Percentiles rank a stretch among this genome's conserved stretches.
These are phyloP conservation scores for Tetrapisispora namnaoensis DNA, from an alignment of 805 yeast genomes.

Conservation along the genomic window DNA sequence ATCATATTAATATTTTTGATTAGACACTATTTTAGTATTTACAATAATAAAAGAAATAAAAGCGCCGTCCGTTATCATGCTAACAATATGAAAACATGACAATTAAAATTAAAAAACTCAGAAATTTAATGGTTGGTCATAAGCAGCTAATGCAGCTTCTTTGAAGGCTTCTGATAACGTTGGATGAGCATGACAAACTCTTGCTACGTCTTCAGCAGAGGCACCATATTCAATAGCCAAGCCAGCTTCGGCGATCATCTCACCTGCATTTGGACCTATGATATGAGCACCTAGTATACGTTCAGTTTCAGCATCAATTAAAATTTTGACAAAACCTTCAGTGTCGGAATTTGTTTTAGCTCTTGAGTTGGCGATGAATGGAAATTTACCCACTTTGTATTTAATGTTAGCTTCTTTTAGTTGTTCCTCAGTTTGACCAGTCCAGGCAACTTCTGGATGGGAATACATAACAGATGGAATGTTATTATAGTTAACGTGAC, in stretches of 20 bases:
- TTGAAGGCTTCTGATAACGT: conserved; percentile 95
- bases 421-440: conserved; percentile 92
- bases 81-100: not conserved
- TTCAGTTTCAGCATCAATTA: conserved; percentile 96
- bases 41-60: not conserved
- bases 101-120: not conserved
- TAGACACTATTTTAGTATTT: not conserved
- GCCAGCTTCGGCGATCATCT: conserved; percentile 98
- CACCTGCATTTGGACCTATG: conserved; percentile 98
- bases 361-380: conserved; percentile 97
- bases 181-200: conserved; percentile 99
- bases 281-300: conserved; percentile 94
- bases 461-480: conserved; percentile 99
- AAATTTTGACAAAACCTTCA: conserved; percentile 92
- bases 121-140: conserved; percentile 80
- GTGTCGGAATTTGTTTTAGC: conserved; percentile 97
- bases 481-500: conserved; percentile 96
- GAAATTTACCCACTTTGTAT: conserved; percentile 95
- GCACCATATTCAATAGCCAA: conserved; percentile 98
- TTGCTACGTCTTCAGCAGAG: conserved; percentile 91
- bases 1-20: not conserved
- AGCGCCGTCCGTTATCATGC: not conserved
- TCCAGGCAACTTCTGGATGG: conserved; percentile 99
- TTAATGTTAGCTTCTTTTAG: conserved; percentile 85
- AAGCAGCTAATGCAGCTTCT: conserved; percentile 93